Evolutionary conservation across 2,329 filamentous ascomycete species (phyloP), one percentile per base, ranked within the genome.

Genomic region (Paraphaeosphaeria minitans): DNA sequence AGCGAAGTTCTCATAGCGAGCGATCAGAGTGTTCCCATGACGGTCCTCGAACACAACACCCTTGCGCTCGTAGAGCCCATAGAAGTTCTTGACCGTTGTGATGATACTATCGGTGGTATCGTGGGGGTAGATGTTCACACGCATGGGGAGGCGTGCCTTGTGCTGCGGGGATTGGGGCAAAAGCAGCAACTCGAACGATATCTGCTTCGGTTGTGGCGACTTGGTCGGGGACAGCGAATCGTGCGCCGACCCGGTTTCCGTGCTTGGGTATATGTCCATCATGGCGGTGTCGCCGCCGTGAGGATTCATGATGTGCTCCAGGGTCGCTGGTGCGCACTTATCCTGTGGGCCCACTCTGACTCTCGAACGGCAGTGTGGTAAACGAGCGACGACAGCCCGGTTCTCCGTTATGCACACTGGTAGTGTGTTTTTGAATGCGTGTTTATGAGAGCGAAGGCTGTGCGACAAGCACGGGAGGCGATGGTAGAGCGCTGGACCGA

Each of bases 81-180:
- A 98, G 81, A 98, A 98, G 82, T 97, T 98, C 85, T 97, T 98
- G 73, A 98, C 94, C 1, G 95, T 98, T 14, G 93, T 95, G 64
- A 98, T 92, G 80, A 99, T 99, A 37, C 93, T 97, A 75, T 98
- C 94, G 22, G 94, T 98, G 53, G 92, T 93, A 81, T 99, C 95
- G 78, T 98, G 93, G 48, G 92, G 92, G 73, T 90, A 97, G 68
- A 99, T 97, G 72, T 96, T 91, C 55, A 94, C 90, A 71, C 90
- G 84, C 86, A 94, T 89, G n/a, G 91, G 90, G 66, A 93, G 82
- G 73, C 91, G 88, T 79, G 89, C 90, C 68, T 87, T 86, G 68
- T 86, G 87, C 73, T 89, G 85, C 60, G 87, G 86, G 33, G 85
- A 84, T 68, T 90, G 85, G 55, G 85, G 83, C 68, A 90, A 87